Conservation (phyloP, 148 eudicot genomes). For the Rhododendron molle region DNA sequence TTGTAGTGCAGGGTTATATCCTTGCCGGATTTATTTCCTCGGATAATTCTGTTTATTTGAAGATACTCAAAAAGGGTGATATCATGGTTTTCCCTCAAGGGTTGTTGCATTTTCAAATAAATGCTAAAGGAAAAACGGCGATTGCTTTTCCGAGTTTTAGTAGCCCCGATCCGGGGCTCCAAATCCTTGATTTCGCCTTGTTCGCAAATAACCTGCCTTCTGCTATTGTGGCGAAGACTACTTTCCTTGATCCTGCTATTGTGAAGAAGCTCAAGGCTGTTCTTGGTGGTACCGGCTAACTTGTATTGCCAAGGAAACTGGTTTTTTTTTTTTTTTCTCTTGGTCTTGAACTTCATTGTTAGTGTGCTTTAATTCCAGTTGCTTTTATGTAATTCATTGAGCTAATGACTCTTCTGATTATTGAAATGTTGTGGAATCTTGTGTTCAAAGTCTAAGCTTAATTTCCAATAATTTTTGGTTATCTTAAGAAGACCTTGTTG, state of each 20-base stretch:
- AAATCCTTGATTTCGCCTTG: conserved; percentile 63
- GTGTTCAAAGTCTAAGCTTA: background rate
- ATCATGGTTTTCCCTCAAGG: conserved; percentile 82
- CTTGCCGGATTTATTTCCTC: conserved; percentile 69
- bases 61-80: conserved; percentile 56
- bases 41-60: conserved; percentile 43
- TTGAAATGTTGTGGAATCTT: background rate
- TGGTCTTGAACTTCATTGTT: background rate
- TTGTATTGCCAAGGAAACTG: background rate
- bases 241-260: conserved; percentile 54
- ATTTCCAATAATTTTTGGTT: background rate
- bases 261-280: conserved; percentile 78
- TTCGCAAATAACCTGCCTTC: conserved; percentile 59
- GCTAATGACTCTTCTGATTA: conserved; percentile 8
- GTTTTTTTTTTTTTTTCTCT: background rate
- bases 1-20: conserved; percentile 52
- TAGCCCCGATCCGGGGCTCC: conserved; percentile 70
- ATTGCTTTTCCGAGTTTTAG: conserved; percentile 57
- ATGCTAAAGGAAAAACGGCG: conserved; percentile 38
- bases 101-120: conserved; percentile 71
- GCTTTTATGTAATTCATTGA: background rate
- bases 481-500: background rate
- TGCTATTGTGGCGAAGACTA: conserved; percentile 36
- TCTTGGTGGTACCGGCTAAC: conserved; percentile 60
- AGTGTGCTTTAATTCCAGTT: background rate